phyloP scores from a whole-genome alignment of 1,139 yeast genomes.

The Hansenula sp. region DNA sequence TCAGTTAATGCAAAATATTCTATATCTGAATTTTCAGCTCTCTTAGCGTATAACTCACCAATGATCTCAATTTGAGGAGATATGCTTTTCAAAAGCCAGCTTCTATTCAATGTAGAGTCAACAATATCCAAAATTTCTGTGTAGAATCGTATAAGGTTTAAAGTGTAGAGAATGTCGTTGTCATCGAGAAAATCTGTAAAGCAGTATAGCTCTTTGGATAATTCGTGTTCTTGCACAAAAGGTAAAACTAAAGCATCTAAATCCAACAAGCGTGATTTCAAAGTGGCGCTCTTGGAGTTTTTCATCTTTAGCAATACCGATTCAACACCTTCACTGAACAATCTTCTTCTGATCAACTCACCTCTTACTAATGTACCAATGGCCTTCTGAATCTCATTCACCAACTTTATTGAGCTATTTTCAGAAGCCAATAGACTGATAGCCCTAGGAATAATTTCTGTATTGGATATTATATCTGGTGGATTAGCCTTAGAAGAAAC shows the following conservation, averaged over 20 bases:
- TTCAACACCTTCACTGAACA: conserved; percentile 22
- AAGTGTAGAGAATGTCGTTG: conserved; percentile 25
- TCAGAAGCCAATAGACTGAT: conserved; percentile 20
- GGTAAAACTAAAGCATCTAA: conserved; percentile 22
- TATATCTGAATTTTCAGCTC: conserved; percentile 21
- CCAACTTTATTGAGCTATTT: conserved; percentile 19
- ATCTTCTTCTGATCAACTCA: conserved; percentile 25
- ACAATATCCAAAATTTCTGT: conserved; percentile 17
- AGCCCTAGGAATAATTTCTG: conserved; percentile 23
- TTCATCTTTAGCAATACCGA: conserved; percentile 17
- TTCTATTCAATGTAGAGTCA: conserved; percentile 6
- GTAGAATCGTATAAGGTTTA: conserved; percentile 27
- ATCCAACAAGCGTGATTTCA: conserved; percentile 24
- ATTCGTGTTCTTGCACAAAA: conserved; percentile 19
- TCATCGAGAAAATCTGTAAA: conserved; percentile 6
- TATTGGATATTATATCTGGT: conserved; percentile 26
- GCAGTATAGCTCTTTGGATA: conserved; percentile 22
- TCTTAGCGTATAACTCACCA: conserved; percentile 19
- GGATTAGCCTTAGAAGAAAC: conserved; percentile 29
- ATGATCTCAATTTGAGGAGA: conserved; percentile 7
- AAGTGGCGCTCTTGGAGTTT: conserved; percentile 13
- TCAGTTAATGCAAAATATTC: conserved; percentile 23
- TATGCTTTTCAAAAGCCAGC: conserved; percentile 11
- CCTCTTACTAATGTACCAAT: conserved; percentile 21
- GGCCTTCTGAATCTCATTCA: conserved; percentile 27